Conservation (phyloP, 352 stramenopile species). For the Phytophthora hibernalis region DNA sequence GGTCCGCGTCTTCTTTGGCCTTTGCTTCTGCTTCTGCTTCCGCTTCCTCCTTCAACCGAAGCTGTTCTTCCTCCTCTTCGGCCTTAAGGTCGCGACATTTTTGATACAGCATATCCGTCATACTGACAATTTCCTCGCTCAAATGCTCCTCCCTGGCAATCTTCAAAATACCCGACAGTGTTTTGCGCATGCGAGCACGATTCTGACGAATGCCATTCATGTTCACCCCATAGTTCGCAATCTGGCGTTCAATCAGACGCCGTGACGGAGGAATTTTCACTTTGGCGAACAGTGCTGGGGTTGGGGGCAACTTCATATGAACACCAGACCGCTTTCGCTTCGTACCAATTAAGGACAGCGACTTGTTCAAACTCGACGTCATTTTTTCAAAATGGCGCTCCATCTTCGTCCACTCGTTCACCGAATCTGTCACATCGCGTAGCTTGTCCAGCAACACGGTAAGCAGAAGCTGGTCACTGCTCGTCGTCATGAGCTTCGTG, state of each 20-base stretch:
- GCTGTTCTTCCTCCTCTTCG: constrained; percentile 54
- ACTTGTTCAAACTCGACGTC: constrained; percentile 57
- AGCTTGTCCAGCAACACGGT: constrained; percentile 81
- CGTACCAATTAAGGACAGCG: constrained; percentile 55
- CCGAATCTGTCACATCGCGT: constrained; percentile 51
- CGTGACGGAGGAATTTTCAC: constrained; percentile 72
- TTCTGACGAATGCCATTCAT: constrained; percentile 55
- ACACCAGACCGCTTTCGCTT: constrained; percentile 44
- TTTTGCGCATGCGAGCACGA: constrained; percentile 57
- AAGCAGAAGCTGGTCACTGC: constrained; percentile 75
- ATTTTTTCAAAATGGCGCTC: constrained; percentile 73
- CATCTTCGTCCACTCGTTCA: constrained; percentile 85
- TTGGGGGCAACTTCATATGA: constrained; percentile 39
- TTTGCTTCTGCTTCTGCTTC: constrained; percentile 35
- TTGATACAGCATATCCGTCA: constrained; percentile 59
- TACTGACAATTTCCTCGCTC: constrained; percentile 57
- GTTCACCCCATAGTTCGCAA: constrained; percentile 73
- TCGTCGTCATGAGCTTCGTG: constrained; percentile 73
- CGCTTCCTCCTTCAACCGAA: constrained; percentile 35
- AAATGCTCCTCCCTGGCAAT: constrained; percentile 70
- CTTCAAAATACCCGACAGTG: constrained; percentile 59
- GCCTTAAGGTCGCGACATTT: constrained; percentile 62
- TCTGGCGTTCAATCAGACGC: constrained; percentile 74
- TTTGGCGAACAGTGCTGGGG: constrained; percentile 54
- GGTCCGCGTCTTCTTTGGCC: constrained; percentile 25